These are phyloP conservation scores for Fusarium sulawesiense DNA, from an alignment of 2,329 filamentous ascomycete species.

Conservation along the genomic window DNA sequence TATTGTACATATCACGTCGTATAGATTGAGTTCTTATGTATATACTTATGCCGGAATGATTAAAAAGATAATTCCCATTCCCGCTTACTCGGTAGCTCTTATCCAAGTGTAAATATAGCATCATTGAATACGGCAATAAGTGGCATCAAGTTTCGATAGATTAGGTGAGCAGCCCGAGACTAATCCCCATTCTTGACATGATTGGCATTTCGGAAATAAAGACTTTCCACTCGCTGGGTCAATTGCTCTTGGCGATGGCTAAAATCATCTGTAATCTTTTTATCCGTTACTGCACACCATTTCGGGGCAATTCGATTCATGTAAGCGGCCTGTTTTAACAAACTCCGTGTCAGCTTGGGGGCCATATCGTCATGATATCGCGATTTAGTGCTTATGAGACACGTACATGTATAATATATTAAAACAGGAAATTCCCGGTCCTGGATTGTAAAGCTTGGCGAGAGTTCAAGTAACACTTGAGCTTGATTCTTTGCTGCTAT, in stretches of 20 bases:
- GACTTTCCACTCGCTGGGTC: not conserved
- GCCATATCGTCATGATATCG: not conserved
- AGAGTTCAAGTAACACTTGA: too few relatives aligned
- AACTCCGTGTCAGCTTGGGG: not conserved
- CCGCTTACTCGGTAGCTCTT: not conserved
- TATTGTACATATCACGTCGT: not conserved
- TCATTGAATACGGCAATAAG: not conserved
- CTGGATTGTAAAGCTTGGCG: not conserved
- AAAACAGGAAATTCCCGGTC: not conserved
- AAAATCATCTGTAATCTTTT: not conserved
- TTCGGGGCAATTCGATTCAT: not conserved
- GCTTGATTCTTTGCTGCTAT: too few relatives aligned
- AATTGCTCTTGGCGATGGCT: not conserved
- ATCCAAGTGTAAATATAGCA: not conserved
- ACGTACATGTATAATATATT: not conserved
- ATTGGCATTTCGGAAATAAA: not conserved
- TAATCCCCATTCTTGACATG: not conserved
- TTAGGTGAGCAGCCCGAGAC: conserved; percentile 1
- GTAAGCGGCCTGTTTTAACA: not conserved
- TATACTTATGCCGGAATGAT: not conserved
- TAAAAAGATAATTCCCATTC: not conserved
- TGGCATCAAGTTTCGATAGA: not conserved
- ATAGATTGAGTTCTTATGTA: not conserved
- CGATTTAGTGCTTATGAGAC: conserved; percentile 17
- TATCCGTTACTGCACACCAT: conserved; percentile 9